Percentiles rank a stretch among this genome's conserved stretches.
phyloP scores from a whole-genome alignment of 371 early-diverging fungal species.

The Mucor irregularis region DNA sequence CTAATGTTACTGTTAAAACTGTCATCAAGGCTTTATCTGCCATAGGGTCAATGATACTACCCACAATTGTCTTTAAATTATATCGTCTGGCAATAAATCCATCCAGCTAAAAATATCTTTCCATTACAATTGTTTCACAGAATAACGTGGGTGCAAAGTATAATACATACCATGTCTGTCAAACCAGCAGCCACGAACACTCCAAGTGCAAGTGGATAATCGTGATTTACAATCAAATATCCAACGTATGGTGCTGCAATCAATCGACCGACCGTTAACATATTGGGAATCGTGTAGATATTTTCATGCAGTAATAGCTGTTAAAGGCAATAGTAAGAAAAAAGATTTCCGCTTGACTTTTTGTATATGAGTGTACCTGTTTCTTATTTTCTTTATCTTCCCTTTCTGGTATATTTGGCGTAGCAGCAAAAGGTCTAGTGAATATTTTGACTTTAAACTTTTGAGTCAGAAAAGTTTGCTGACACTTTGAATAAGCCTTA shows the following conservation, averaged over 20 bases:
- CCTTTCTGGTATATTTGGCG: neutral
- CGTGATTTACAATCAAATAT: conserved; percentile 75
- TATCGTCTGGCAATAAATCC: conserved; percentile 89
- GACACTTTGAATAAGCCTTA: neutral
- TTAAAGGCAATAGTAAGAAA: neutral
- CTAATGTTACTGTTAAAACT: conserved; percentile 78
- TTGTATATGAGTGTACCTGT: no score
- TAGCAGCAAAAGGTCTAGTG: neutral
- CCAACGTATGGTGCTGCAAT: conserved; percentile 84
- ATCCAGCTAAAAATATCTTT: conserved; percentile 60
- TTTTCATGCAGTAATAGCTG: conserved; percentile 52
- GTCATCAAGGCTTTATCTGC: conserved; percentile 97
- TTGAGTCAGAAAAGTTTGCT: neutral
- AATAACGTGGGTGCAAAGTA: no score
- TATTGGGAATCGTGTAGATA: conserved; percentile 87
- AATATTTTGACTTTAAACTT: neutral
- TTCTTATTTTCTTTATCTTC: neutral
- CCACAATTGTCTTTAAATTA: conserved; percentile 83
- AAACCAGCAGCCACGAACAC: conserved; percentile 78
- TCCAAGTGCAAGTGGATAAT: conserved; percentile 67
- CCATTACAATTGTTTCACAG: neutral
- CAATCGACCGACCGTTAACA: conserved; percentile 76
- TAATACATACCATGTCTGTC: conserved; percentile 78
- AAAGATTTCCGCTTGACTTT: neutral
- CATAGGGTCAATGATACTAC: conserved; percentile 91